Percentiles rank a stretch among this genome's conserved stretches.
Conservation (phyloP, 768 basidiomycete genomes). For the Filobasidium wieringae region DNA sequence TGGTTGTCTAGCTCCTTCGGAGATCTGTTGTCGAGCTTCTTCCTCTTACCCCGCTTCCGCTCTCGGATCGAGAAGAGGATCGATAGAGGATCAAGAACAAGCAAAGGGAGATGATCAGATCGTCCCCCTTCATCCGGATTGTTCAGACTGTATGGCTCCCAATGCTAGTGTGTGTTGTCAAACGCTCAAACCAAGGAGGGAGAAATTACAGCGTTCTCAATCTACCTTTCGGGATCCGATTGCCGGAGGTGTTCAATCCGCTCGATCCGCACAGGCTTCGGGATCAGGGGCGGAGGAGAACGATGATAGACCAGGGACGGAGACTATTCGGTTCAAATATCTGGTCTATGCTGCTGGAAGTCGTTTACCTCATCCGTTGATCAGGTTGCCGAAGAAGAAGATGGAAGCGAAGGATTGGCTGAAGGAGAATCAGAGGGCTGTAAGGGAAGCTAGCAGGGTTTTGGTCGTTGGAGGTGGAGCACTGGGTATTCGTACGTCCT, state of each 20-base stretch:
- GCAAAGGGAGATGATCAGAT: no score
- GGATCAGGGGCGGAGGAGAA: neutral
- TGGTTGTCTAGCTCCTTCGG: slow-evolving; percentile 2
- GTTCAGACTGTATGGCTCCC: slow-evolving; percentile 1
- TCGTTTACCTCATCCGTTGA: slow-evolving; percentile 33
- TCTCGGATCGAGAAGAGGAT: no score
- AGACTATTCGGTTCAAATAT: slow-evolving; percentile 35
- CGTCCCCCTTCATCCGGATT: neutral
- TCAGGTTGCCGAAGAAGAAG: slow-evolving; percentile 35
- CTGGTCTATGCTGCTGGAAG: slow-evolving; percentile 35
- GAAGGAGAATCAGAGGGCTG: slow-evolving; percentile 25
- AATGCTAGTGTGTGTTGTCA: slow-evolving; percentile 1
- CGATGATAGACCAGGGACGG: slow-evolving; percentile 21
- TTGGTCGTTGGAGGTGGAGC: slow-evolving; percentile 42
- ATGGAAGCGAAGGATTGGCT: slow-evolving; percentile 33
- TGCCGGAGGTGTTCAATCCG: neutral
- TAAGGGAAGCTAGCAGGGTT: slow-evolving; percentile 31
- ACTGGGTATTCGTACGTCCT: slow-evolving; percentile 37
- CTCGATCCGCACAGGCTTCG: neutral
- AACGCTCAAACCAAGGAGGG: neutral
- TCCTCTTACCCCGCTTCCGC: no score
- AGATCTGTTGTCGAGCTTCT: slow-evolving; percentile 8
- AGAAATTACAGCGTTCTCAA: neutral
- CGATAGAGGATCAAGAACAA: no score
- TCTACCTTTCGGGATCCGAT: slow-evolving; percentile 2